Evolutionary conservation across 768 basidiomycete genomes (phyloP).

Genomic region (Sporobolomyces roseus): DNA sequence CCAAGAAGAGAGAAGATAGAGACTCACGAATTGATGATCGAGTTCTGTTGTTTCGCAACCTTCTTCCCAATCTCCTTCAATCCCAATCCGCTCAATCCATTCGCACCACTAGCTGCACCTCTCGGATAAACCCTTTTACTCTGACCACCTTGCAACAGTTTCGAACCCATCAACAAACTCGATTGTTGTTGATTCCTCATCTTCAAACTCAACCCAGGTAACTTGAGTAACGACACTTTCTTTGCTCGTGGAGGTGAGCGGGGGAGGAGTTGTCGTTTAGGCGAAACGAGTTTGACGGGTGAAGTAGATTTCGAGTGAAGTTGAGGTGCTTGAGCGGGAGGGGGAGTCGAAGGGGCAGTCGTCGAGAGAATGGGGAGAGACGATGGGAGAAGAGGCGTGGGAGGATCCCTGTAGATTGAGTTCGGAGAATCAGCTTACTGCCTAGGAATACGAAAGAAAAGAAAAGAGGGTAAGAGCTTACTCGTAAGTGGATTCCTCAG

Average conservation of each 20-base stretch:
- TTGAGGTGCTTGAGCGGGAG: background rate
- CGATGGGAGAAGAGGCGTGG: slow-evolving; percentile 9
- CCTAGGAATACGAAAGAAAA: background rate
- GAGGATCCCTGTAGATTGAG: slow-evolving; percentile 5
- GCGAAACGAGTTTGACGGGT: background rate
- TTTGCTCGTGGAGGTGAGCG: slow-evolving; percentile 26
- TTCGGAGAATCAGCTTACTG: background rate
- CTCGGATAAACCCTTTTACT: slow-evolving; percentile 22
- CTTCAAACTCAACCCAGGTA: background rate
- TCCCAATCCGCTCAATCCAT: background rate
- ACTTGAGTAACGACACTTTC: slow-evolving; percentile 16
- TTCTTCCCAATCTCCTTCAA: slow-evolving; percentile 11
- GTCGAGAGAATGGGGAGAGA: background rate
- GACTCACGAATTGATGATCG: slow-evolving; percentile 1
- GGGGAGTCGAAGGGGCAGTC: slow-evolving; percentile 1
- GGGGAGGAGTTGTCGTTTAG: slow-evolving; percentile 12
- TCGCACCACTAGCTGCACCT: background rate
- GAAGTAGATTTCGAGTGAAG: background rate
- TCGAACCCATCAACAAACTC: too few species aligned
- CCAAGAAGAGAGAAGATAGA: background rate
- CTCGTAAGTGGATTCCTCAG: slow-evolving; percentile 3
- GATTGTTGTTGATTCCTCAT: slow-evolving; percentile 3
- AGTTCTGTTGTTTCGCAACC: background rate
- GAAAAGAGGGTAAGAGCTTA: background rate
- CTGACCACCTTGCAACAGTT: background rate